Base-by-base conservation (phyloP, 768 basidiomycete genomes). In the Pholiota conissans region DNA sequence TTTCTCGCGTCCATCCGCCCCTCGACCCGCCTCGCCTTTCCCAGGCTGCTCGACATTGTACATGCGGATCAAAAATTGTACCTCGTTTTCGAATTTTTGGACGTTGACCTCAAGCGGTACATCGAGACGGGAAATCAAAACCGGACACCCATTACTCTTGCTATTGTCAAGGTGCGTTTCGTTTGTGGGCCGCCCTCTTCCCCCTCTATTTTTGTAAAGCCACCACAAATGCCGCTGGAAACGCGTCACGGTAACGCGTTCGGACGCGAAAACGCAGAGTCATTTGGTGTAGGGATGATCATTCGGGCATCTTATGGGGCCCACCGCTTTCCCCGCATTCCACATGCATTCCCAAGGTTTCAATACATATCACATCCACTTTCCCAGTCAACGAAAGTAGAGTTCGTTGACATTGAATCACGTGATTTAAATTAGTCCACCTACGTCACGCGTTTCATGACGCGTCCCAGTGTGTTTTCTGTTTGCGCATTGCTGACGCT, bases 21-120 rank as follows among this genome's bases (percentile, higher is more conserved):
- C 28, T 32, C 14, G 28, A n/a, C 32, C 42, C 10, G 22, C 53
- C 20, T 32, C 53, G 29, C 27, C 34, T 26, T 51, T 62, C 65
- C 54, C 65, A 98, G 97, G 71, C 79, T 98, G 60, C 79, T 97
- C 52, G 95, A 99, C 73, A 97, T 98, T 64, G 93, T 98, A 3
- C 96, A 98, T 69, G 90, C 90, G 11, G 97, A 99, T 72, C 89
- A 95, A 74, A 97, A 97, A 73, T 83, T 99, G 29, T 99, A 95
- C 75, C 87, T 99, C 58, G 97, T 99, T 30, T 97, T 95, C 69
- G 97, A 99, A 74, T 98, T 95, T 74, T 82, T 99, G 55, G 95
- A 99, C 69, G 88, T 95, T 57, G 97, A 99, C 74, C 76, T 99
- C 61, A 99, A 99, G 73, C 84, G 91, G 30, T 99, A 95, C 74